Evolutionary conservation across 805 yeast species (phyloP).

Genomic region (Teunomyces atbi): DNA sequence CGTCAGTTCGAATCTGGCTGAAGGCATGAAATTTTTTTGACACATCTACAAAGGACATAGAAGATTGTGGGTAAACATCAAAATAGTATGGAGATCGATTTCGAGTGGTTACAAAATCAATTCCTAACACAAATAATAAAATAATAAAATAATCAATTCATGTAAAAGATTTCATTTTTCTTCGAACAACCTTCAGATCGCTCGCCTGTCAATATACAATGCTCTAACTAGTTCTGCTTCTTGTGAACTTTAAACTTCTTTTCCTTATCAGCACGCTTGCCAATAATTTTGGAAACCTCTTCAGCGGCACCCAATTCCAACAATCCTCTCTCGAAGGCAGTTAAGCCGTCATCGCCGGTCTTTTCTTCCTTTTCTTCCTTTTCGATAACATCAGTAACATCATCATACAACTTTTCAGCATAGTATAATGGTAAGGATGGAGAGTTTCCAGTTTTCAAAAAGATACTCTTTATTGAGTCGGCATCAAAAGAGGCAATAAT

Average conservation of each 20-base stretch:
- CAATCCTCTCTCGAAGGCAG: slow-evolving; percentile 72
- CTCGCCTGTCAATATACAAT: neutral
- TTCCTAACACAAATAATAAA: too few species aligned
- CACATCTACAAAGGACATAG: too few species aligned
- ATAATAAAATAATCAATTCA: too few species aligned
- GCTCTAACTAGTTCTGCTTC: slow-evolving; percentile 8
- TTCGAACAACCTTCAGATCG: neutral
- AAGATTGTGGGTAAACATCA: too few species aligned
- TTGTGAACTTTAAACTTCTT: slow-evolving; percentile 18
- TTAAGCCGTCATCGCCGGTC: slow-evolving; percentile 34
- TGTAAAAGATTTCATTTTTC: neutral
- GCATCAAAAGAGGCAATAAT: slow-evolving; percentile 49
- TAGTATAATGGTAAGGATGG: slow-evolving; percentile 85
- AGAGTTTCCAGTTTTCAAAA: slow-evolving; percentile 65
- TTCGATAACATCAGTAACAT: slow-evolving; percentile 44
- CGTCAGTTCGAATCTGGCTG: slow-evolving; percentile 39
- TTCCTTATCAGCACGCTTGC: slow-evolving; percentile 38
- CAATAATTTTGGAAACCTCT: slow-evolving; percentile 61
- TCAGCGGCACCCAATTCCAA: slow-evolving; percentile 79
- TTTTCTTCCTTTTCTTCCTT: slow-evolving; percentile 21
- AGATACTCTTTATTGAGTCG: slow-evolving; percentile 53
- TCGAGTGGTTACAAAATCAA: too few species aligned
- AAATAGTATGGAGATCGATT: too few species aligned
- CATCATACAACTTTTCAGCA: slow-evolving; percentile 53
- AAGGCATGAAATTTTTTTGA: slow-evolving; percentile 22